Evolutionary conservation across 2,329 filamentous ascomycete genomes (phyloP).

Genomic region (Penicillium hesseltinei): DNA sequence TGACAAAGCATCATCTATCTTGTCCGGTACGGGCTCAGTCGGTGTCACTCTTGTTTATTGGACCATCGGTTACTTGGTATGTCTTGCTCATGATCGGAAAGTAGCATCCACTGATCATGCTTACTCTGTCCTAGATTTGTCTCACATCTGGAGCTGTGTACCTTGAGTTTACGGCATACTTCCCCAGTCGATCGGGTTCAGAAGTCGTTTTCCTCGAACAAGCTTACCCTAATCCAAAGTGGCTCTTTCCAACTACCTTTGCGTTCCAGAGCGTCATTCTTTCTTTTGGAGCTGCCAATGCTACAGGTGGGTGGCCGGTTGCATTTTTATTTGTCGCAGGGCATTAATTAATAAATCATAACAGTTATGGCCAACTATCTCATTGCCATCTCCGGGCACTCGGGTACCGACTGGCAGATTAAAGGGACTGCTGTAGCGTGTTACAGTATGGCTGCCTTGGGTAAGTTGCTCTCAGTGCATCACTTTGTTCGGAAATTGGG

Average conservation of each 20-base stretch:
- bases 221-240: conserved; percentile 61
- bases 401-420: conserved; percentile 59
- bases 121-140: background rate
- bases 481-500: background rate
- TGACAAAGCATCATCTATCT: conserved; percentile 54
- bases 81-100: conserved; percentile 47
- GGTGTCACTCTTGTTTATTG: conserved; percentile 63
- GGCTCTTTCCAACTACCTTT: conserved; percentile 63
- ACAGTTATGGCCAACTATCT: conserved; percentile 59
- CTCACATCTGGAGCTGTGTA: conserved; percentile 48
- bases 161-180: conserved; percentile 64
- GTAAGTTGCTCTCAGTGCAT: conserved; percentile 39
- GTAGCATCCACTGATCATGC: background rate
- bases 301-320: conserved; percentile 41
- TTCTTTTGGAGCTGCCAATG: conserved; percentile 65
- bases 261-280: conserved; percentile 62
- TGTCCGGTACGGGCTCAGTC: conserved; percentile 59
- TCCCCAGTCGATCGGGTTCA: conserved; percentile 63
- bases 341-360: background rate
- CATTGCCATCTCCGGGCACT: conserved; percentile 54
- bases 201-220: conserved; percentile 69
- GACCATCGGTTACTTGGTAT: conserved; percentile 60
- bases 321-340: background rate
- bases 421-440: conserved; percentile 65
- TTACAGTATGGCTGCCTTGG: conserved; percentile 57